Percentiles rank a stretch among this genome's conserved stretches.
phyloP scores from a whole-genome alignment of 257 asterid genomes.

The Penstemon barbatus region DNA sequence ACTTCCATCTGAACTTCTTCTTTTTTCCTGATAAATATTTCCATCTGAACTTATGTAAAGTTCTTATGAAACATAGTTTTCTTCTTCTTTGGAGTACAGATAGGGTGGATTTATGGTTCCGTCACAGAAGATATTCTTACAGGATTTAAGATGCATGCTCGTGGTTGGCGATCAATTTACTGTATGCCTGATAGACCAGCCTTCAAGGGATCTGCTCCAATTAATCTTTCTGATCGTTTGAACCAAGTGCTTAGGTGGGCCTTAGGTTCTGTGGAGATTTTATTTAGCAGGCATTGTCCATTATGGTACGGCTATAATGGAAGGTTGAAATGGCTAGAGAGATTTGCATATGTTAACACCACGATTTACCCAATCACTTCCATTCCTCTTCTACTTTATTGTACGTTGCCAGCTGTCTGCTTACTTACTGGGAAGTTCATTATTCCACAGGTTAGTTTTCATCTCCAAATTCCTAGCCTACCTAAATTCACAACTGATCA shows the following conservation, averaged over 20 bases:
- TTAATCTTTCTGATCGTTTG: conserved; percentile 96
- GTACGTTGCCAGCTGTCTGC: conserved; percentile 93
- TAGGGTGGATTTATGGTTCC: conserved; percentile 98
- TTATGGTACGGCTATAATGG: conserved; percentile 94
- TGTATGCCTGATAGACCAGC: conserved; percentile 94
- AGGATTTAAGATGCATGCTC: conserved; percentile 99
- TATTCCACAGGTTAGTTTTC: conserved; percentile 78
- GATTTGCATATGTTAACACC: conserved; percentile 90
- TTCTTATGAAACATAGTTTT: conserved; percentile 4
- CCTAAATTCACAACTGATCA: neutral
- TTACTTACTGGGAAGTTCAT: conserved; percentile 95
- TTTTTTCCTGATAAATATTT: no score
- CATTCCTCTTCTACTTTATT: conserved; percentile 80
- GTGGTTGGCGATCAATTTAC: conserved; percentile 98
- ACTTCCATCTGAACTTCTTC: conserved; percentile 11
- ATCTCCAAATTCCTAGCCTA: neutral
- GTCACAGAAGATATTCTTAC: conserved; percentile 99
- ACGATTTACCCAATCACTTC: conserved; percentile 90
- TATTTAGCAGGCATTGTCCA: conserved; percentile 94
- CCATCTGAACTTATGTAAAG: neutral
- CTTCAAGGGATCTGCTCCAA: conserved; percentile 97
- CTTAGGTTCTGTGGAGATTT: conserved; percentile 92
- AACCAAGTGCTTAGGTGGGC: conserved; percentile 99
- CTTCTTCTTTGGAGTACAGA: conserved; percentile 47
- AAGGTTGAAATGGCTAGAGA: conserved; percentile 92